These are phyloP conservation scores for Heliamphora exappendiculata DNA, from an alignment of 148 eudicot genomes.

Conservation along the genomic window DNA sequence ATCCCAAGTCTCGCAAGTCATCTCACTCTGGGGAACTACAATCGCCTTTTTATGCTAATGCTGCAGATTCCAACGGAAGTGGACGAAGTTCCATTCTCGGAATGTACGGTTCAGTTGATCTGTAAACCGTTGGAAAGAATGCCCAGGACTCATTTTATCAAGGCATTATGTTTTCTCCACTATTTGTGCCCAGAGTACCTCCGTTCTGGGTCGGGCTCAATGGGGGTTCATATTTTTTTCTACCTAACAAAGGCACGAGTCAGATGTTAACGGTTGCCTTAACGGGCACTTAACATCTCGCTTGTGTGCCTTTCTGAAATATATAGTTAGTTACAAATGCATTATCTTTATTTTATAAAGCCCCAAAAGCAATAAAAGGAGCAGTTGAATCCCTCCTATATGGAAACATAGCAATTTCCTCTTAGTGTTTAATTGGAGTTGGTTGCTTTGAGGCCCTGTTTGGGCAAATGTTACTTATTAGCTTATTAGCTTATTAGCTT, in stretches of 20 bases:
- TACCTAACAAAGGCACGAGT: not conserved
- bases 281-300: not conserved
- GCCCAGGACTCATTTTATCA: too few relatives aligned
- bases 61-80: slow-evolving; percentile 59
- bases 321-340: not conserved
- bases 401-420: too few relatives aligned
- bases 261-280: slow-evolving; percentile 9
- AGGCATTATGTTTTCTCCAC: not conserved
- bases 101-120: slow-evolving; percentile 46
- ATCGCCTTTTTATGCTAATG: slow-evolving; percentile 40
- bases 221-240: not conserved
- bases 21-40: slow-evolving; percentile 63
- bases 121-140: too few relatives aligned
- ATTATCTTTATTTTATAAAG: slow-evolving; percentile 1
- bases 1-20: slow-evolving; percentile 61
- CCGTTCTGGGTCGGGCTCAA: not conserved
- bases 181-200: not conserved
- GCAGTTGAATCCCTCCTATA: too few relatives aligned
- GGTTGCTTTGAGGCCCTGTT: too few relatives aligned
- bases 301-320: not conserved
- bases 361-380: not conserved
- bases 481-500: too few relatives aligned
- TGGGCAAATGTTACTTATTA: too few relatives aligned
- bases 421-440: too few relatives aligned
- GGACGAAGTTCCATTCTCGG: slow-evolving; percentile 40